A percentile compares a stretch with the other conserved stretches of the same genome.
Conservation (phyloP, 176 grass and related monocot species). For the Carex myosuroides region DNA sequence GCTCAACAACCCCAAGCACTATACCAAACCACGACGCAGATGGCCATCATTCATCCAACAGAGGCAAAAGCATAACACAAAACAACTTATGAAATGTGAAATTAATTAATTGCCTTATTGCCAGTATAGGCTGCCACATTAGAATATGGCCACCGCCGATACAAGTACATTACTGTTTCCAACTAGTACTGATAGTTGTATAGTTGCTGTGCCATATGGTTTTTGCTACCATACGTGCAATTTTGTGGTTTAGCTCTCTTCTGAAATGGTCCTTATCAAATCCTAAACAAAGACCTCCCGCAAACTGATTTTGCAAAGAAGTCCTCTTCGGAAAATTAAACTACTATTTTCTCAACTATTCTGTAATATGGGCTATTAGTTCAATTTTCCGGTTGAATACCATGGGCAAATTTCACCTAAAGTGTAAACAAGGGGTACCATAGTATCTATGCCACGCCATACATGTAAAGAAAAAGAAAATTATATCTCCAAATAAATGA, state of each 20-base stretch:
- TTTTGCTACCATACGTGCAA: not conserved
- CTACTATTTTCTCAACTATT: not conserved
- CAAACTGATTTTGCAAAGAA: not conserved
- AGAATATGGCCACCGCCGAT: not conserved
- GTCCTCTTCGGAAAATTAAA: not conserved
- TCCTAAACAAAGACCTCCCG: not conserved
- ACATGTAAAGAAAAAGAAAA: not conserved
- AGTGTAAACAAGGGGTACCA: not conserved
- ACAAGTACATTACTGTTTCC: not conserved
- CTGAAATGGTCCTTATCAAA: too few species aligned
- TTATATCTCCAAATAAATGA: not conserved
- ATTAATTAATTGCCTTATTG: not conserved
- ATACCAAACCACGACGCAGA: not conserved
- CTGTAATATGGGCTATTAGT: not conserved
- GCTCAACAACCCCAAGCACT: conserved; percentile 22
- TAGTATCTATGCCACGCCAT: not conserved
- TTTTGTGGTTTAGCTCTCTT: not conserved
- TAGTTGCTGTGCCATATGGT: not conserved
- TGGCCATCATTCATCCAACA: conserved; percentile 4
- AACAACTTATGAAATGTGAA: not conserved
- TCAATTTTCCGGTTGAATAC: not conserved
- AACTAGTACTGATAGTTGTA: not conserved
- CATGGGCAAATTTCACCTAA: not conserved
- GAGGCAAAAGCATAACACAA: not conserved
- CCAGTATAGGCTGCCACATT: not conserved